Evolutionary conservation across 345 rosid species (phyloP), one percentile per base, ranked within the genome.

Genomic region (Euclidium syriacum): DNA sequence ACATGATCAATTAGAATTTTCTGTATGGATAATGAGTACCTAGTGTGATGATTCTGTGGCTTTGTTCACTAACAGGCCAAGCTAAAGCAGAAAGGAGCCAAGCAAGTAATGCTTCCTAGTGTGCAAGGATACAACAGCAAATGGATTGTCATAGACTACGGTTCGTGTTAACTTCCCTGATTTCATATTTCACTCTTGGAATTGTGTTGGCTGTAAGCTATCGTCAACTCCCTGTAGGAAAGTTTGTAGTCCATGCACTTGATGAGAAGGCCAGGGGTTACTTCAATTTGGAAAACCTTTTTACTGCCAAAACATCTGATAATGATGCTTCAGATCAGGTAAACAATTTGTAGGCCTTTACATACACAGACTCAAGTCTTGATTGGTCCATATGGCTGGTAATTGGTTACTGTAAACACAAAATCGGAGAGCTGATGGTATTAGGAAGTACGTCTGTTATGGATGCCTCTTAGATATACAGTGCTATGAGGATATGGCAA

Each of bases 261-360:
- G 98, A 91, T 62, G 98, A 88, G 80, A 84, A 87, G 59, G 98
- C 98, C 6, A 84, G 98, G 66, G 81, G 72, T 66, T 89, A 89
- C 61, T 92, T 85, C 75, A 70, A 85, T 71, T 75, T 89, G 79
- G 98, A 92, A 75, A 69, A 64, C 33, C 79, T 87, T 52, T 83
- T 95, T 91, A 64, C 68, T 40, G 23, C 68, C 6, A 70, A 62
- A 42, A n/a, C 54, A 36, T 48, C 73, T 10, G 62, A 47, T 25
- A 50, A 59, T 42, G 91, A 86, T 42, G 57, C 79, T 8, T 19
- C 73, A 1, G 68, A 52, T 63, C 75, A 81, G 86, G 92, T 83
- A 75, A 61, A 22, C 41, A 24, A 1, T 15, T 32, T 8, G 3
- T 17, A 40, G 6, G 19, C 19, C 11, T 12, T 27, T n/a, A n/a